Base-by-base conservation (phyloP, 78 protist species). In the Pelomyxa schiedti region DNA sequence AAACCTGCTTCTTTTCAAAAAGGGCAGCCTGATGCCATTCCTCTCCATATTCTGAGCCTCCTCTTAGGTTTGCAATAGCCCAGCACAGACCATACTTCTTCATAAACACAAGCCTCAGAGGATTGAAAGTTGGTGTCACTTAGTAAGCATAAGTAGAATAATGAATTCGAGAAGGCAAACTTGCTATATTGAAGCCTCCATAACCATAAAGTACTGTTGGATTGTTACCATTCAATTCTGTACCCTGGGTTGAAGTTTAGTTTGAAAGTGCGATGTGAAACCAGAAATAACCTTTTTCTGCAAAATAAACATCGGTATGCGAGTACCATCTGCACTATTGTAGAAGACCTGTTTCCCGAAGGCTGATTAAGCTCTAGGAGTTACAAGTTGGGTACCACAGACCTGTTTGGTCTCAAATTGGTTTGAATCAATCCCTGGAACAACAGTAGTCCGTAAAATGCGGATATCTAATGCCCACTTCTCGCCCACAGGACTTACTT, bases 41-140 rank as follows among this genome's bases (percentile, higher is more conserved):
- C 30, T 80, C 90, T 36, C 98, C 98, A 41, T 88, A 95, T 58
- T 95, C 98, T 35, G 88, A 84, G 32, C 82, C 92, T n/a, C 97
- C 98, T 24, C 98, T 69, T 40, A 95, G 77, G 79, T 95, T 95
- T 22, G 98, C 94, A 16, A 82, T 3, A 3, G 77, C 93, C 69
- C 78, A 52, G 4, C 83, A 58, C 32, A 94, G 97, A 30, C 86
- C 65, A 36, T 79, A 52, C 72, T 94, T 40, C 28, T 76, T 42
- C 6, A 84, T 3, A 40, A 86, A 88, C 28, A 71, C 72, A 9
- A 89, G 37, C 22, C 77, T 64, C 2, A 37, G 58, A 8, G 69
- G 66, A 3, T 66, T 30, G 80, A 90, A 93, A 1, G 64, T 64
- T 22, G 93, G 93, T 16, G 69, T 63, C 29, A 89, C n/a, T n/a